These are phyloP conservation scores for Thalia dealbata DNA, from an alignment of 176 grass and related monocot species.

Conservation along the genomic window DNA sequence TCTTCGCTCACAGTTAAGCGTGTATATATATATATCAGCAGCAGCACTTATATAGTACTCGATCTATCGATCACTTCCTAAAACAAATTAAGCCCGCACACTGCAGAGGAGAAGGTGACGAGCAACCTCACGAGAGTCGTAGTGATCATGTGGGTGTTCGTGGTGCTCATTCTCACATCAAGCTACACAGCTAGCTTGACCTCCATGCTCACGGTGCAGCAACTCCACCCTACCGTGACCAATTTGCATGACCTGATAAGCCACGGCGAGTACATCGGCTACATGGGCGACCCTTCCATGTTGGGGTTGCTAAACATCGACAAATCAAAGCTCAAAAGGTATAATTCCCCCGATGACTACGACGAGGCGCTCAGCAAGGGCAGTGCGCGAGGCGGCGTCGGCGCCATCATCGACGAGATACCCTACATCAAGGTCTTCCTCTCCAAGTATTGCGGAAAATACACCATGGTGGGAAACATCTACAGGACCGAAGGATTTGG, in stretches of 20 bases:
- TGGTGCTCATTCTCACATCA: conserved; percentile 19
- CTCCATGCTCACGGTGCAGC: conserved; percentile 23
- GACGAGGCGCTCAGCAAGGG: conserved; percentile 29
- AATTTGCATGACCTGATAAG: conserved; percentile 17
- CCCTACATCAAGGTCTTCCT: conserved; percentile 59
- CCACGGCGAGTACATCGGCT: conserved; percentile 27
- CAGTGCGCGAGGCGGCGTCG: conserved; percentile 26
- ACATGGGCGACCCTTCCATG: conserved; percentile 23
- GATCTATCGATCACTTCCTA: not conserved
- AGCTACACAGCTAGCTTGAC: conserved; percentile 31
- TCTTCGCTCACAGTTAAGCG: conserved; percentile 41
- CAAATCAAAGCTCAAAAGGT: conserved; percentile 22
- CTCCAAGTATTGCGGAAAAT: conserved; percentile 35
- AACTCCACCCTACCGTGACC: conserved; percentile 9
- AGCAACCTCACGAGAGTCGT: conserved; percentile 14
- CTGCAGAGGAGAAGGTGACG: conserved; percentile 14
- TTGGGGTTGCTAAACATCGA: conserved; percentile 25
- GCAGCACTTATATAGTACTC: too few relatives aligned
- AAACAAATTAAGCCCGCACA: too few relatives aligned
- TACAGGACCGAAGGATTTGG: conserved; percentile 60
- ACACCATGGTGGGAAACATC: conserved; percentile 22
- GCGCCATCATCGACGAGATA: conserved; percentile 50
- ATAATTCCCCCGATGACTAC: conserved; percentile 1
- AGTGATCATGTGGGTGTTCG: conserved; percentile 25
- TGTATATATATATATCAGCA: not conserved